Base-by-base conservation (phyloP, 2,329 filamentous ascomycete species). In the Arthrobotrys entomopaga region DNA sequence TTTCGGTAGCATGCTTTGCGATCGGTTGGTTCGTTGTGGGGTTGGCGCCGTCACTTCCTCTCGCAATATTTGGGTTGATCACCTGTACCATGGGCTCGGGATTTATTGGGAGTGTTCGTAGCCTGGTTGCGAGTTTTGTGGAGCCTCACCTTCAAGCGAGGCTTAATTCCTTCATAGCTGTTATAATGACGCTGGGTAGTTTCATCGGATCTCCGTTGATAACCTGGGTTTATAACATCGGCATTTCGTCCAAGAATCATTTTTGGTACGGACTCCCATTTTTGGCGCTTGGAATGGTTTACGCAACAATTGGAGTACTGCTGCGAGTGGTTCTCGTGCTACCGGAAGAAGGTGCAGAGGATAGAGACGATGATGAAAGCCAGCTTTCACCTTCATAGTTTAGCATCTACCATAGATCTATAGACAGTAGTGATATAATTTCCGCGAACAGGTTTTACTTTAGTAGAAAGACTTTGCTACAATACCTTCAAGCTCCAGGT, bases 261-360 rank as follows among this genome's bases (percentile, higher is more conserved):
- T 26, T 16, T 13, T 65, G 60, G 60, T 65, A 65, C n/a, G 60
- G 60, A 6, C 19, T 65, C n/a, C 60, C 60, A 13, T 65, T 65
- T 26, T 19, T 65, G n/a, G 60, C 24, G 29, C 24, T 65, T 2
- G 40, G 34, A 38, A 15, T 53, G 10, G n/a, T 52, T 4, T 65
- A 56, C 38, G 29, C 22, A 3, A 20, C 34, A 7, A 56, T 65
- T 15, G 34, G 24, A 34, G 5, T 13, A 6, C 22, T 38, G 22
- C 19, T 65, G 16, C 56, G 49, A 29, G n/a, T 40, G 3, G 22
- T 43, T 7, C 15, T 64, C 19, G 34, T 48, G 19, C 16, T 64
- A 40, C 59, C 59, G 15, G 60, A 65, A 22, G 60, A 65, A 19
- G 15, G 48, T 34, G 49, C 24, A 26, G 3, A 29, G 13, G 10